Evolutionary conservation across 116 monocot species (phyloP), one percentile per base, ranked within the genome.

Genomic region (Papilionanthe hybrid): DNA sequence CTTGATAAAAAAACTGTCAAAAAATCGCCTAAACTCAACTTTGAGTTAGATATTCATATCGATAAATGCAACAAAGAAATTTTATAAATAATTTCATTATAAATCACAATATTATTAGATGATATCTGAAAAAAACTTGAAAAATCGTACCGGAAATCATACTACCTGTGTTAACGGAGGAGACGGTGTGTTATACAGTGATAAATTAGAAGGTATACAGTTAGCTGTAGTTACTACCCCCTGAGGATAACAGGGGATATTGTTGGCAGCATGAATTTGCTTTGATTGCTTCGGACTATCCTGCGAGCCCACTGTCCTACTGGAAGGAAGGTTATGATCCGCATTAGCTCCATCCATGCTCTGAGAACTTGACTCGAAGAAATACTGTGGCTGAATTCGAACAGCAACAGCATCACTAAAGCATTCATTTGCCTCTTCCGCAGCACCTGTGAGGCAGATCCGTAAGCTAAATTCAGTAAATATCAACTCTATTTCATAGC

Each of bases 161-260:
- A 66, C 45, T 49, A 97, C 97, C 91, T 94, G 98, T 71, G 84
- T 60, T 66, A 55, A 76, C 6, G 84, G 85, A 48, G 98, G 95
- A 18, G 94, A 93, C 79, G 98, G 98, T 74, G 95, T 99, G 81
- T 86, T 87, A 79, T 86, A 99, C 27, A 86, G 84, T 72, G 95
- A 82, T 25, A 84, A 76, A 85, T 78, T 85, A 63, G 73, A 73
- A 73, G 84, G 20, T 42, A 76, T 66, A 42, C 76, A 72, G 80
- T 78, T 89, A 55, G 81, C 66, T 78, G 77, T 30, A 28, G 32
- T 63, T 53, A 17, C 42, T 72, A 75, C 49, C 29, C 77, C 81
- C 81, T 93, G 87, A 77, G 81, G 41, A 86, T 90, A 53, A 78
- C 67, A 79, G 83, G 77, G 63, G 20, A 84, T 43, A 58, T 95